phyloP scores from a whole-genome alignment of 495 filamentous ascomycete genomes.

The Penicillium pulvis region DNA sequence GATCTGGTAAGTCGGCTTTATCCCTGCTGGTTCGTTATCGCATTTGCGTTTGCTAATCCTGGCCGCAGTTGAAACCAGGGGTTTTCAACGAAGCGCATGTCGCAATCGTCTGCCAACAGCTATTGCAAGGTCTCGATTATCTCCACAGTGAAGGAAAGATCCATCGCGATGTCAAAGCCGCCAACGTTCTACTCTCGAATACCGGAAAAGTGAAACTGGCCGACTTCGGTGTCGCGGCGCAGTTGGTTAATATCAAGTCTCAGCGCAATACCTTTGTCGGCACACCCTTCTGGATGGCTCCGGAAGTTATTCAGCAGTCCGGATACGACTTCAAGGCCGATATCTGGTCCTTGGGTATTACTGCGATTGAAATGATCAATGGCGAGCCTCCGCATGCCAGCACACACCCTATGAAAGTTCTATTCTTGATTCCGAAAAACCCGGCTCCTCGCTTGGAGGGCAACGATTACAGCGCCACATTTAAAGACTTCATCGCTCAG shows the following conservation, averaged over 20 bases:
- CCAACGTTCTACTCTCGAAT: constrained; percentile 85
- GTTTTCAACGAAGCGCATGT: constrained; percentile 88
- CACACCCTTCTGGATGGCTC: constrained; percentile 99
- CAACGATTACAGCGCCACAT: constrained; percentile 77
- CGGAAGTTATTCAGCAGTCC: constrained; percentile 95
- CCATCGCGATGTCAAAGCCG: constrained; percentile 96
- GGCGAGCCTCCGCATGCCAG: constrained; percentile 91
- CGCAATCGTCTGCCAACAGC: constrained; percentile 89
- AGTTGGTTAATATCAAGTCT: constrained; percentile 96
- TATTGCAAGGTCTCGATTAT: constrained; percentile 89
- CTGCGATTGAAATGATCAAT: constrained; percentile 88
- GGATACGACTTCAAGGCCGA: constrained; percentile 98
- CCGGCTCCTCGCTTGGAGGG: constrained; percentile 85
- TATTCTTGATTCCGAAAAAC: constrained; percentile 96
- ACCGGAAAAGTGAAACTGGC: constrained; percentile 94
- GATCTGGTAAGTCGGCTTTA: constrained; percentile 65
- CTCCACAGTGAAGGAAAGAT: constrained; percentile 95
- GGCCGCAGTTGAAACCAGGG: constrained; percentile 80
- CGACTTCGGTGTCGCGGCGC: constrained; percentile 96
- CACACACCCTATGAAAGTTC: constrained; percentile 96
- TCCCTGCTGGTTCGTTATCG: constrained; percentile 1
- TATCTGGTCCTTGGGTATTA: constrained; percentile 97
- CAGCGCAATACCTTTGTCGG: constrained; percentile 99
- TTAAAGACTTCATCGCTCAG: constrained; percentile 89
- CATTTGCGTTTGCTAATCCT: constrained; percentile 25